Evolutionary conservation across 192 early-diverging fungal genomes (phyloP).

Genomic region (Oehlia diaphana): DNA sequence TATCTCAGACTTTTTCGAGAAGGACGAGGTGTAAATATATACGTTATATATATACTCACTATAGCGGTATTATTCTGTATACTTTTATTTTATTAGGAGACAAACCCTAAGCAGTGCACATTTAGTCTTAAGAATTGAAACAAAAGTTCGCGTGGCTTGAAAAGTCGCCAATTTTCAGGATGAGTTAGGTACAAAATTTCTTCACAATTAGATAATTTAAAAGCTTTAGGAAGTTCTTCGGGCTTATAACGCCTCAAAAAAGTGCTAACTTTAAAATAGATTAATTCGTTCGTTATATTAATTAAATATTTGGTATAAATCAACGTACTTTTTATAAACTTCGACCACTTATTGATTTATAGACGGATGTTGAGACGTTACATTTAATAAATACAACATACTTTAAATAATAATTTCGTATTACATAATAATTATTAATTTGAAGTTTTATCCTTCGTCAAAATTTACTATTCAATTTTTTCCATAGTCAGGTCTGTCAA

Average conservation of each 20-base stretch:
- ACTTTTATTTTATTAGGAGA: no score
- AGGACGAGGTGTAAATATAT: slow-evolving; percentile 57
- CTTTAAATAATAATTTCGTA: slow-evolving; percentile 12
- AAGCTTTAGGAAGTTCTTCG: slow-evolving; percentile 94
- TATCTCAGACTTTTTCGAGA: slow-evolving; percentile 89
- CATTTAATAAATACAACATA: slow-evolving; percentile 19
- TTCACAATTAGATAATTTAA: slow-evolving; percentile 98
- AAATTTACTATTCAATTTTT: slow-evolving; percentile 84
- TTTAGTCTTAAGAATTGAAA: slow-evolving; percentile 90
- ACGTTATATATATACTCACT: no score
- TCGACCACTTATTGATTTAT: slow-evolving; percentile 90
- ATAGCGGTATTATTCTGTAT: no score
- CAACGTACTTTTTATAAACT: slow-evolving; percentile 81
- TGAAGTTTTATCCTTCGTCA: slow-evolving; percentile 34
- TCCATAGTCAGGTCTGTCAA: slow-evolving; percentile 96
- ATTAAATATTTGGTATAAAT: not conserved
- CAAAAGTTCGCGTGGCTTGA: slow-evolving; percentile 94
- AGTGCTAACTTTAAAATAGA: slow-evolving; percentile 66
- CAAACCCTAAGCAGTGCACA: no score
- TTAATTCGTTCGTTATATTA: not conserved
- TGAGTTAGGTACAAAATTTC: slow-evolving; percentile 90
- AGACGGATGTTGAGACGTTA: slow-evolving; percentile 46
- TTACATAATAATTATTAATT: slow-evolving; percentile 1
- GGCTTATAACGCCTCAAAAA: slow-evolving; percentile 90
- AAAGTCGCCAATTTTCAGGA: slow-evolving; percentile 92